These are phyloP conservation scores for Pichia nanzhaoensis DNA, from an alignment of 805 yeast species.

Conservation along the genomic window DNA sequence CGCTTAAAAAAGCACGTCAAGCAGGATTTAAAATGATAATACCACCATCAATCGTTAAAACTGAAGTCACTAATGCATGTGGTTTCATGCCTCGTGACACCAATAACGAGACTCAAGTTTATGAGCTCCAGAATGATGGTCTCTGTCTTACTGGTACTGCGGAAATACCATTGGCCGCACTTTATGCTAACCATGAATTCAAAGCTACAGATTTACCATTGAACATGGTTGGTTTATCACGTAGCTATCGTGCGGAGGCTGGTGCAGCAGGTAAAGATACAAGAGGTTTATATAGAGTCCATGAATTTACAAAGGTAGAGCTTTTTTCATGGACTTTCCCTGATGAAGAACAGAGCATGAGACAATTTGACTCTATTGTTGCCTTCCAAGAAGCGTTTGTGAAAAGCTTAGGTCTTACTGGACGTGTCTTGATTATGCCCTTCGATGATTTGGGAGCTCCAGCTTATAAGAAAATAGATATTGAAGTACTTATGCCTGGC, in stretches of 20 bases:
- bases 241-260: slow-evolving; percentile 93
- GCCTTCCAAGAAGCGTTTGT: slow-evolving; percentile 61
- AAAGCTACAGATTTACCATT: slow-evolving; percentile 38
- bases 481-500: slow-evolving; percentile 99
- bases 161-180: slow-evolving; percentile 87
- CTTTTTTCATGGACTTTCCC: slow-evolving; percentile 66
- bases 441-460: slow-evolving; percentile 89
- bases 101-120: slow-evolving; percentile 80
- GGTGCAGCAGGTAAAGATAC: slow-evolving; percentile 95
- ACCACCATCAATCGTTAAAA: slow-evolving; percentile 83
- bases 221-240: slow-evolving; percentile 69
- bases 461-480: slow-evolving; percentile 84
- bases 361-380: slow-evolving; percentile 53
- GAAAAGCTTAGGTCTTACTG: slow-evolving; percentile 62
- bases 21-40: slow-evolving; percentile 62
- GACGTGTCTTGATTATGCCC: slow-evolving; percentile 84
- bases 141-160: slow-evolving; percentile 88
- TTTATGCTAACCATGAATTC: slow-evolving; percentile 44
- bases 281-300: slow-evolving; percentile 87
- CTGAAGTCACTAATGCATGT: slow-evolving; percentile 77
- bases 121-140: slow-evolving; percentile 42
- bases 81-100: slow-evolving; percentile 93
- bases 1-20: slow-evolving; percentile 56
- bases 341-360: slow-evolving; percentile 29
- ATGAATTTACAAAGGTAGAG: slow-evolving; percentile 94